Evolutionary conservation across 441 rosid genomes (phyloP).

Genomic region (Populus tomentosa): DNA sequence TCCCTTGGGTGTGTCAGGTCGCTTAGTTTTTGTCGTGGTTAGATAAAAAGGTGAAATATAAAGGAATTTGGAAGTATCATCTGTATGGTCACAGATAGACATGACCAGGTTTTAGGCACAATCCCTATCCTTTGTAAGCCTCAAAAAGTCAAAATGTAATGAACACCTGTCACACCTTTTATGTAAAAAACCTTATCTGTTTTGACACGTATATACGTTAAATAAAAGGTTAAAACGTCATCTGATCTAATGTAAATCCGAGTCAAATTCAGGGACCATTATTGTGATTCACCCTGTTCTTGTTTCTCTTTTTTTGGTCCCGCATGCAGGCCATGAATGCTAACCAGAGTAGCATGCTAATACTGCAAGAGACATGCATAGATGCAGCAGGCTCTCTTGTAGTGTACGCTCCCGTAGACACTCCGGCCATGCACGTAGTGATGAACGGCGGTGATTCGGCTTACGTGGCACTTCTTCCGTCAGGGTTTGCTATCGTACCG

Average conservation of each 20-base stretch:
- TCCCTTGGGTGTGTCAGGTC: slow-evolving; percentile 12
- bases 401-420: slow-evolving; percentile 95
- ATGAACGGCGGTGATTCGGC: slow-evolving; percentile 89
- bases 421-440: slow-evolving; percentile 72
- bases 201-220: too few species aligned
- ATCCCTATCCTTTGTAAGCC: slow-evolving; percentile 13
- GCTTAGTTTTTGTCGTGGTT: slow-evolving; percentile 32
- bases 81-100: slow-evolving; percentile 24
- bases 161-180: slow-evolving; percentile 51
- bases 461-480: slow-evolving; percentile 76
- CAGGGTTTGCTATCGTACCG: slow-evolving; percentile 77
- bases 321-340: slow-evolving; percentile 58
- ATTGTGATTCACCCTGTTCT: too few species aligned
- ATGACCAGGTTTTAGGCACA: slow-evolving; percentile 6
- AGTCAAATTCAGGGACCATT: slow-evolving; percentile 6
- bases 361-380: slow-evolving; percentile 86
- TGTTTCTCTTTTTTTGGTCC: too few species aligned
- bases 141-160: slow-evolving; percentile 60
- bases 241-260: slow-evolving; percentile 2
- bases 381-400: slow-evolving; percentile 89
- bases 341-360: slow-evolving; percentile 81
- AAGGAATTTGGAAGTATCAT: slow-evolving; percentile 47
- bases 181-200: background rate
- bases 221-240: slow-evolving; percentile 21
- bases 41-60: slow-evolving; percentile 22